These are phyloP conservation scores for Zizania palustris DNA, from an alignment of 202 grass and related monocot genomes.

Conservation along the genomic window DNA sequence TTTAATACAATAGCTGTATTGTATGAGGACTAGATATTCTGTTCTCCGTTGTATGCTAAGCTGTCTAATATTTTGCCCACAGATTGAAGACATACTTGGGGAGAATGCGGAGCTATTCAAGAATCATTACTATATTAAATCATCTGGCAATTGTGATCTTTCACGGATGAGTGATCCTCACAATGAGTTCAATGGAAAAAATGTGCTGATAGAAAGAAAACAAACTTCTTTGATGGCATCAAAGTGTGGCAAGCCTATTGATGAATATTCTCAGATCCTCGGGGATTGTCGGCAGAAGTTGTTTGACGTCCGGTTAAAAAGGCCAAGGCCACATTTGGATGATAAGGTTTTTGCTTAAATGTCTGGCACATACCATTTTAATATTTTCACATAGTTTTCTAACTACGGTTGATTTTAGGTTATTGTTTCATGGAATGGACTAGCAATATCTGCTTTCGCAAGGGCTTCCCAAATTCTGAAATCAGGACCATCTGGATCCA, in stretches of 20 bases:
- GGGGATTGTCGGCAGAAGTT: conserved; percentile 64
- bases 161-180: conserved; percentile 90
- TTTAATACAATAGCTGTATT: neutral
- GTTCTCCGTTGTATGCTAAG: conserved; percentile 7
- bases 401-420: conserved; percentile 54
- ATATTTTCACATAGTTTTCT: conserved; percentile 29
- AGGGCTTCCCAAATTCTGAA: conserved; percentile 89
- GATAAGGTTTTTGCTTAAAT: conserved; percentile 70
- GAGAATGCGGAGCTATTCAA: conserved; percentile 80
- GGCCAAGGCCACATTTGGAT: conserved; percentile 90
- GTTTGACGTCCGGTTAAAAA: conserved; percentile 65
- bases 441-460: conserved; percentile 85
- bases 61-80: conserved; percentile 25
- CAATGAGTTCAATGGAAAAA: conserved; percentile 83
- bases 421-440: conserved; percentile 97
- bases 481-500: conserved; percentile 43
- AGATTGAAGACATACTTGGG: conserved; percentile 84
- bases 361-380: conserved; percentile 2
- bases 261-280: conserved; percentile 78
- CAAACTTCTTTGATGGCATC: conserved; percentile 59
- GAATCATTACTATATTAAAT: conserved; percentile 96
- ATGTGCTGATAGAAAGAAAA: conserved; percentile 85
- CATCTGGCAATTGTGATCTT: conserved; percentile 95
- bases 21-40: neutral
- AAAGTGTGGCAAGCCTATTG: conserved; percentile 68